Conservation (phyloP, 305 asterid genomes). For the Euphrasia arctica region DNA sequence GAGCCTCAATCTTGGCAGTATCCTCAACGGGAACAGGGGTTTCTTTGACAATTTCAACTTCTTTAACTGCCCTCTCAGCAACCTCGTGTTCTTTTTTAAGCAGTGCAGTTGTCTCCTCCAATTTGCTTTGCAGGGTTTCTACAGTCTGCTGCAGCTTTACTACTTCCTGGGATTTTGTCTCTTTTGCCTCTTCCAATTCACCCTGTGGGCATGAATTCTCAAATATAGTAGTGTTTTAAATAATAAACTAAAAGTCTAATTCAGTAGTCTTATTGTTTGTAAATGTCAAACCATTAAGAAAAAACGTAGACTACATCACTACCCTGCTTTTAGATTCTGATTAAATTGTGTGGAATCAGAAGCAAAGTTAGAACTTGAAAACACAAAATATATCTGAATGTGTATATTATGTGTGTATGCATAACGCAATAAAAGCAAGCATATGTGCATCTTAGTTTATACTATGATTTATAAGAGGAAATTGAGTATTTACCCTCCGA, state of each 20-base stretch:
- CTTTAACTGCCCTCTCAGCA: slow-evolving; percentile 69
- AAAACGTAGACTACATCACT: too few species aligned
- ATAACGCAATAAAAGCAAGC: slow-evolving; percentile 1
- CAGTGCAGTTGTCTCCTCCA: slow-evolving; percentile 56
- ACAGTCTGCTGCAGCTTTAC: slow-evolving; percentile 57
- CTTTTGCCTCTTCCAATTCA: slow-evolving; percentile 78
- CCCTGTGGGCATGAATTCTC: slow-evolving; percentile 43
- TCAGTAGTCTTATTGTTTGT: too few species aligned
- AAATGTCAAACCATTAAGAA: too few species aligned
- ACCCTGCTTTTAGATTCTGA: background rate
- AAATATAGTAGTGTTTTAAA: background rate
- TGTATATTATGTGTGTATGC: background rate
- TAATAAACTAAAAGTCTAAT: too few species aligned
- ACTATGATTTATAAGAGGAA: background rate
- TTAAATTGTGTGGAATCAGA: background rate
- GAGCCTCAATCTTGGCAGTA: slow-evolving; percentile 64
- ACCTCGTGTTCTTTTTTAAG: slow-evolving; percentile 59
- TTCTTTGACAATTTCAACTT: slow-evolving; percentile 61
- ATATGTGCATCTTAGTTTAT: slow-evolving; percentile 1
- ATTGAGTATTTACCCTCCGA: slow-evolving; percentile 58
- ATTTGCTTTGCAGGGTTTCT: slow-evolving; percentile 60
- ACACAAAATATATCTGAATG: background rate
- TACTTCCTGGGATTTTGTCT: slow-evolving; percentile 60
- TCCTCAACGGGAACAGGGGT: slow-evolving; percentile 79
- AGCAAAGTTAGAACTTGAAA: too few species aligned